Evolutionary conservation across 768 basidiomycete genomes (phyloP).

Genomic region (Kwoniella shandongensis): DNA sequence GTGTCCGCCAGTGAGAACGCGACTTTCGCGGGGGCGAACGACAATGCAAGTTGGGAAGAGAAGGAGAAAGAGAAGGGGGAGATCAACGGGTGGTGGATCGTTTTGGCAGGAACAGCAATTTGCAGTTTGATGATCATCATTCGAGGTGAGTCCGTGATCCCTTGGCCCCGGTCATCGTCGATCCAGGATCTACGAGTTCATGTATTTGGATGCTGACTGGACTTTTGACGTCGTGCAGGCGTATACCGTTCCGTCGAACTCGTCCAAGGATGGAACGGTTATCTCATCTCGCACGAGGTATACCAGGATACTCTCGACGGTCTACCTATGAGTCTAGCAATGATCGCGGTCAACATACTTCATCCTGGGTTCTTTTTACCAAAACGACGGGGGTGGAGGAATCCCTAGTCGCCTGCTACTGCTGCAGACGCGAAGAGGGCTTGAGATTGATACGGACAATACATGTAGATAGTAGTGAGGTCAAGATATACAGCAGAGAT

Average conservation of each 20-base stretch:
- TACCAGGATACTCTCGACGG: constrained; percentile 1
- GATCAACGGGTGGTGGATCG: constrained; percentile 20
- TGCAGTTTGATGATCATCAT: constrained; percentile 26
- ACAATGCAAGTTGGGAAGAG: constrained; percentile 1
- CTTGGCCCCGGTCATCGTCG: background rate
- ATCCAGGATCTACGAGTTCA: no score
- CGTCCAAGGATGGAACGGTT: constrained; percentile 18
- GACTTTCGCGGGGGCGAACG: no score
- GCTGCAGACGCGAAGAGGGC: no score
- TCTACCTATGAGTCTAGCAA: background rate
- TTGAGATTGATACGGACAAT: no score
- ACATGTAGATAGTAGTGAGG: no score
- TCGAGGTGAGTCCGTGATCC: constrained; percentile 22
- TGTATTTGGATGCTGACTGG: background rate
- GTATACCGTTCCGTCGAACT: constrained; percentile 29
- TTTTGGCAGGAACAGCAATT: constrained; percentile 18
- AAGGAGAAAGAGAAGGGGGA: background rate
- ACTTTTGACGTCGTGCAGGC: background rate
- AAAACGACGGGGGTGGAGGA: background rate
- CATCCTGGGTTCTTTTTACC: background rate
- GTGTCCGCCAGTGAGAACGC: no score
- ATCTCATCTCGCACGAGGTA: constrained; percentile 5
- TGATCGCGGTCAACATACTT: background rate
- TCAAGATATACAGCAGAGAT: no score
- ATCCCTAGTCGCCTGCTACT: no score